Evolutionary conservation across 768 basidiomycete genomes (phyloP), one percentile per base, ranked within the genome.

Genomic region (Kwoniella shandongensis): DNA sequence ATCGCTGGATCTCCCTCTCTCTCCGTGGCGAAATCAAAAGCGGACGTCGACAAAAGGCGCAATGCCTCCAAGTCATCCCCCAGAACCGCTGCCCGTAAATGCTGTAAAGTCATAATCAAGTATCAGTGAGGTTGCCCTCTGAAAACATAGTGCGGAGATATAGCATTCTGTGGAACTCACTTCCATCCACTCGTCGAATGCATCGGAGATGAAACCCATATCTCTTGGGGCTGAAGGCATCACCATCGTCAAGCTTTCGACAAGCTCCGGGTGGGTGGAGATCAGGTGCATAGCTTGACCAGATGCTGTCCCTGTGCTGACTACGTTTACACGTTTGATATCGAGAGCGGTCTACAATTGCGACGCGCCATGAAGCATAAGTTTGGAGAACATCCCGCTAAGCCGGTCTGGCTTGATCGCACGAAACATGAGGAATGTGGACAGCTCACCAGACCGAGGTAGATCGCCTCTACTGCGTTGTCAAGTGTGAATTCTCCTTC

Each of bases 391-490:
- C n/a, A n/a, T n/a, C n/a, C n/a, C n/a, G n/a, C n/a, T n/a, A n/a
- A n/a, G n/a, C n/a, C n/a, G n/a, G n/a, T n/a, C n/a, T n/a, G n/a
- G n/a, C n/a, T n/a, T n/a, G n/a, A n/a, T n/a, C n/a, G n/a, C n/a
- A n/a, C n/a, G n/a, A n/a, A n/a, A n/a, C n/a, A n/a, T n/a, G n/a
- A n/a, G n/a, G n/a, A n/a, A n/a, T n/a, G n/a, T n/a, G n/a, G n/a
- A n/a, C n/a, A n/a, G n/a, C 59, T 44, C 44, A 61, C 59, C 26
- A 61, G 25, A 5, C 47, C 59, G 8, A 49, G 53, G 13, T 36
- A 40, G 8, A 61, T 23, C 5, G 41, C 10, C 27, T 40, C 20
- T 2, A 39, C 46, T 15, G 27, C 17, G 17, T 15, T 32, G 3
- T 20, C n/a, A 39, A 45, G 48, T 5, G 54, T 56, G 13, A 41